Evolutionary conservation across 2,329 filamentous ascomycete species (phyloP).

Genomic region (Proliferodiscus dingleyae): DNA sequence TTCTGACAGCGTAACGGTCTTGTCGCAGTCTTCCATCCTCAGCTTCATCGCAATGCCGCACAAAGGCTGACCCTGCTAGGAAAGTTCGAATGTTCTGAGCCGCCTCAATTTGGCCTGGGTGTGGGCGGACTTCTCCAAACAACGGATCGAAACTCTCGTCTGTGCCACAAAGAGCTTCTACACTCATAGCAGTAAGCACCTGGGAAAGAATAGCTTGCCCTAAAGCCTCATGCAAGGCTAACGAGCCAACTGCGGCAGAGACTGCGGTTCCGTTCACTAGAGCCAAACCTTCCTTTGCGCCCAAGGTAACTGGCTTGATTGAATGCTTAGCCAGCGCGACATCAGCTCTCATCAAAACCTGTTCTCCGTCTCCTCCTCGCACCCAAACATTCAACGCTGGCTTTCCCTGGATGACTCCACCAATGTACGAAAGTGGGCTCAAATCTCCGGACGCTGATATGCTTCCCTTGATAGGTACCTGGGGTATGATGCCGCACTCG

Average conservation of each 20-base stretch:
- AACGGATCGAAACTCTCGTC: slow-evolving; percentile 54
- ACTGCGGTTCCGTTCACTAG: slow-evolving; percentile 46
- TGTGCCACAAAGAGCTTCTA: slow-evolving; percentile 54
- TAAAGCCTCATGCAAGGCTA: slow-evolving; percentile 48
- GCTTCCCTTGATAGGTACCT: slow-evolving; percentile 50
- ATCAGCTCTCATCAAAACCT: slow-evolving; percentile 19
- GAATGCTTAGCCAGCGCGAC: slow-evolving; percentile 31
- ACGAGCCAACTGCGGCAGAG: slow-evolving; percentile 39
- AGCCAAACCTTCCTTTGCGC: slow-evolving; percentile 46
- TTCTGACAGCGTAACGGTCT: slow-evolving; percentile 62
- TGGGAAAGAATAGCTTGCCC: slow-evolving; percentile 50
- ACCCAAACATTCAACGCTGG: neutral
- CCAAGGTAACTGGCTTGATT: slow-evolving; percentile 34
- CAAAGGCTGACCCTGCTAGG: slow-evolving; percentile 44
- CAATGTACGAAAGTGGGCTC: slow-evolving; percentile 51
- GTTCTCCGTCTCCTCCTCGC: neutral
- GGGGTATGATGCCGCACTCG: slow-evolving; percentile 36
- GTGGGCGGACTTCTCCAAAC: slow-evolving; percentile 52
- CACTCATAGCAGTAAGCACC: slow-evolving; percentile 54
- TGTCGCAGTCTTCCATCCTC: slow-evolving; percentile 41
- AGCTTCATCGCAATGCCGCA: slow-evolving; percentile 14
- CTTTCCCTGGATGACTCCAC: slow-evolving; percentile 41
- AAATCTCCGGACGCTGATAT: slow-evolving; percentile 57
- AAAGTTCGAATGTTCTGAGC: slow-evolving; percentile 50
- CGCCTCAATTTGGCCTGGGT: slow-evolving; percentile 54